Percentiles rank a stretch among this genome's conserved stretches.
Conservation (phyloP, 2,329 filamentous ascomycete species). For the Lachnellula arida region DNA sequence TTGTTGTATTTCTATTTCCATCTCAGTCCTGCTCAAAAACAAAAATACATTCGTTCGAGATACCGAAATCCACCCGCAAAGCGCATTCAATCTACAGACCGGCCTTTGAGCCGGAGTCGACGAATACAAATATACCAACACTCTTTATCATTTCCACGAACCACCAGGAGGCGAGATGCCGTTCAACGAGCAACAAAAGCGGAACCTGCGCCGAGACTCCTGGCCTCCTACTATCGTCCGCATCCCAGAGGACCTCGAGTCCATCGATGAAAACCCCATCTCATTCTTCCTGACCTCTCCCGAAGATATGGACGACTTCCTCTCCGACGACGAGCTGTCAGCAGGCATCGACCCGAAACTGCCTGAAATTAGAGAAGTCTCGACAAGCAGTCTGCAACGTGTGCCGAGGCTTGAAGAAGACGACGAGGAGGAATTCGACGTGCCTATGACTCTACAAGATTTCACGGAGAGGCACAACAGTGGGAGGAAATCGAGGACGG, state of each 20-base stretch:
- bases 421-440: slow-evolving; percentile 19
- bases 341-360: slow-evolving; percentile 29
- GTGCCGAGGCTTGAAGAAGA: slow-evolving; percentile 15
- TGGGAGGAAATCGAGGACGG: slow-evolving; percentile 19
- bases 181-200: slow-evolving; percentile 19
- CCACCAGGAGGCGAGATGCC: slow-evolving; percentile 20
- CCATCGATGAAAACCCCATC: slow-evolving; percentile 32
- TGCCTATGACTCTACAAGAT: slow-evolving; percentile 28
- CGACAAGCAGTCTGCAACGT: slow-evolving; percentile 27
- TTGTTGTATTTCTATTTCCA: slow-evolving; percentile 10
- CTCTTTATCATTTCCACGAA: not conserved
- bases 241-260: slow-evolving; percentile 17
- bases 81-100: slow-evolving; percentile 23
- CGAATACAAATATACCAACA: not conserved
- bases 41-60: slow-evolving; percentile 1
- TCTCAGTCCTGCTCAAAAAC: not conserved
- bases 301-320: slow-evolving; percentile 27
- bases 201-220: slow-evolving; percentile 28
- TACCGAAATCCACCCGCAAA: not conserved
- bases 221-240: slow-evolving; percentile 33
- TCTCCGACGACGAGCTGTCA: slow-evolving; percentile 28
- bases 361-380: slow-evolving; percentile 27
- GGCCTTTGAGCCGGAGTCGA: slow-evolving; percentile 28
- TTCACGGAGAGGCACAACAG: slow-evolving; percentile 19
- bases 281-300: slow-evolving; percentile 32